Base-by-base conservation (phyloP, 805 yeast genomes). In the Candida nanaspora region DNA sequence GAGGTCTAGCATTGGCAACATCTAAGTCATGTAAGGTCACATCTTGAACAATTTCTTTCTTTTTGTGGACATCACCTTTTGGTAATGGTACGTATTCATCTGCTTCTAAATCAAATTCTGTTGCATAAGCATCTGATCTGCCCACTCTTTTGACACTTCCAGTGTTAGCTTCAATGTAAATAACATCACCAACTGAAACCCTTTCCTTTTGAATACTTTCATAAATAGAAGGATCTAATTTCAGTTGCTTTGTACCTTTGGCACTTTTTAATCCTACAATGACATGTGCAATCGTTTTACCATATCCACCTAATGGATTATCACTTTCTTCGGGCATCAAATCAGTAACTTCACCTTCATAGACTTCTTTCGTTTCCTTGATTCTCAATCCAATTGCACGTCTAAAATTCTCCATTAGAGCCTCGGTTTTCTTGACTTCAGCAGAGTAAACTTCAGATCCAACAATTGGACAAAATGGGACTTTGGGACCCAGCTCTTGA, bases 41-140 rank as follows among this genome's bases (percentile, higher is more conserved):
- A 52, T 93, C 97, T 68, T 93, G 99, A 18, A 93, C 95, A 53
- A 91, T 88, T 65, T 93, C 98, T 62, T 93, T 93, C 73, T 93
- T 88, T 61, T 91, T 89, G 69, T 93, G 98, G 35, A 93, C 95
- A 63, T 93, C 99, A 40, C 98, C 98, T 68, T 93, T 94, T 46
- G 99, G 99, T 53, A 94, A 74, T 33, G 98, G 96, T 19, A 93
- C 98, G 63, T 93, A 93, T 66, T 93, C 98, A 66, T 94, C 97
- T 22, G 98, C 96, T 72, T 93, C 98, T 45, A 94, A 76, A 64
- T 93, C 99, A 54, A 89, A 93, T 66, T 93, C 99, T 9, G 98
- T 88, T 20, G 98, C 97, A 56, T 88, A 88, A 0, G 97, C 96
- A 62, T 93, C 98, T n/a, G 95, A 85, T 62, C 99, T 78, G 40